Evolutionary conservation across 2,329 filamentous ascomycete genomes (phyloP).

Genomic region (Apiospora sp.): DNA sequence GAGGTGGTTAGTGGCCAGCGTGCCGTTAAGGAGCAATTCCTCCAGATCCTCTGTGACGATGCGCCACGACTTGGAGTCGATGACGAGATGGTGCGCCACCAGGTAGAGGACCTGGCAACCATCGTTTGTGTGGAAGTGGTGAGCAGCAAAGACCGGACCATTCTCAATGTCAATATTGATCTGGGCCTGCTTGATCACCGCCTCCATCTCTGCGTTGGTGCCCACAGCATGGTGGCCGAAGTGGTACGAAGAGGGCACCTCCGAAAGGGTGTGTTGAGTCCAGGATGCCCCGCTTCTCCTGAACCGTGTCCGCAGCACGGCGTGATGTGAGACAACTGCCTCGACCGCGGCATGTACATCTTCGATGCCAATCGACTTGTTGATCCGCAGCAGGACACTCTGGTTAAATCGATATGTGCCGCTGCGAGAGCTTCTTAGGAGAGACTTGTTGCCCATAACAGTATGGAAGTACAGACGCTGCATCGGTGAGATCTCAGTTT

Average conservation of each 20-base stretch:
- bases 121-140: slow-evolving; percentile 55
- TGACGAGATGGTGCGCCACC: slow-evolving; percentile 59
- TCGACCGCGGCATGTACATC: slow-evolving; percentile 58
- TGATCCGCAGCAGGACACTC: slow-evolving; percentile 56
- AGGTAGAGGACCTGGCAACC: slow-evolving; percentile 57
- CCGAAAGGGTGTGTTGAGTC: slow-evolving; percentile 54
- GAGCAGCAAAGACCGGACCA: slow-evolving; percentile 59
- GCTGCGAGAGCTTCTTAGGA: slow-evolving; percentile 40
- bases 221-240: slow-evolving; percentile 52
- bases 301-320: slow-evolving; percentile 61
- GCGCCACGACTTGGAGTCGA: slow-evolving; percentile 60
- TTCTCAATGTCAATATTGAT: slow-evolving; percentile 55
- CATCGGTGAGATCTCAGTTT: slow-evolving; percentile 60
- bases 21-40: slow-evolving; percentile 54
- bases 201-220: slow-evolving; percentile 51
- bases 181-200: slow-evolving; percentile 51
- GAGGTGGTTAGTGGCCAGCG: slow-evolving; percentile 52
- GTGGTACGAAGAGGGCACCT: slow-evolving; percentile 51
- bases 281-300: slow-evolving; percentile 48
- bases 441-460: slow-evolving; percentile 47
- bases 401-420: slow-evolving; percentile 58
- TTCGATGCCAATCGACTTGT: slow-evolving; percentile 48
- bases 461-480: slow-evolving; percentile 62
- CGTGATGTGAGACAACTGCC: slow-evolving; percentile 57
- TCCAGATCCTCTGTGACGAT: slow-evolving; percentile 59